Evolutionary conservation across 1,139 yeast species (phyloP), one percentile per base, ranked within the genome.

Genomic region (Diutina ranongensis): DNA sequence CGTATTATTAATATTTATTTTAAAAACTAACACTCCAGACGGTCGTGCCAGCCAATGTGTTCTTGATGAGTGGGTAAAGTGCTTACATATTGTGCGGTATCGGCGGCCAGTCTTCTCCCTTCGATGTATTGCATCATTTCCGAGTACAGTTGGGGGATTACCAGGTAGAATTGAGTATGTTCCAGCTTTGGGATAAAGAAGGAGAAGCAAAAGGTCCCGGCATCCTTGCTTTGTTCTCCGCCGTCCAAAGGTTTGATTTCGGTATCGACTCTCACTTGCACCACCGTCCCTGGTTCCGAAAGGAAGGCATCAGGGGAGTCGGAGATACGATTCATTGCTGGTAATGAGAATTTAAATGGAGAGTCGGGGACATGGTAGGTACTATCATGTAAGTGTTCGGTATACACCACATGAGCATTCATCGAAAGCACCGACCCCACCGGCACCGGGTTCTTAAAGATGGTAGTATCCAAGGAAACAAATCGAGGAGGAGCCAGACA

Each of bases 121-220:
- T 83, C 89, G 27, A 88, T 72, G 58, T 83, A 88, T 56, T 80
- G 84, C 81, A 88, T 87, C 95, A 88, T 88, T 62, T 88, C 97
- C 21, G 81, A 74, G 59, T 88, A 88, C 1, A 94, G 79, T 60
- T 84, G 86, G 7, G 97, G 97, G 47, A 88, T 70, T 46, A 88
- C 89, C 4, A 88, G 76, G 42, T 78, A 72, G 56, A 69, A 80
- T 5, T 75, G 74, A 20, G 63, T 61, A 44, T 60, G 59, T 27
- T 61, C 63, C 42, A 38, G 32, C 55, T 74, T 74, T 45, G 92
- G 87, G 36, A 86, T 95, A 59, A 80, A 88, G 74, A 82, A 88
- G 1, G 95, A 85, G 62, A 81, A 88, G 47, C 87, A 84, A 58
- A 88, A 88, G 16, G 89, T 78, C 18, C 97, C 97, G 15, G 94